Evolutionary conservation across 371 early-diverging fungal genomes (phyloP), one percentile per base, ranked within the genome.

Genomic region (Apophysomyces variabilis): DNA sequence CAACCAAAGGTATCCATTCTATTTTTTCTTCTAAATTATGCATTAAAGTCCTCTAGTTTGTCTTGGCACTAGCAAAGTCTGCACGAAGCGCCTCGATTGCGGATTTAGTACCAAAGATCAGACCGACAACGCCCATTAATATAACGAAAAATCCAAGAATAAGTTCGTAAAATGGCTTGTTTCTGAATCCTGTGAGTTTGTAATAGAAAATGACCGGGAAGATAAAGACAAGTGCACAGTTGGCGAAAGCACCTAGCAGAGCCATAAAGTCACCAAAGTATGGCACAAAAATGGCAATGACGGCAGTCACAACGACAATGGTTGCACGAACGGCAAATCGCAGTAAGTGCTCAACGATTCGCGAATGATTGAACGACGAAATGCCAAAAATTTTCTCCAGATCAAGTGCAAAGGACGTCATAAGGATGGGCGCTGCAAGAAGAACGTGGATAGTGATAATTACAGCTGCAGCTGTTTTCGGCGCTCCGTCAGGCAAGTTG

Each of bases 361-460:
- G 60, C 3, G 73, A 69, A 9, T 65, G 73, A 38, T 82, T 68
- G 38, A 67, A 71, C n/a, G 75, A 56, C 1, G 72, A 65, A 37
- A 82, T 79, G 4, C 62, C 58, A 61, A 89, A 61, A 46, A 85
- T 79, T 13, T 80, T 72, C 67, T 92, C 92, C 18, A 89, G 75
- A 67, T 92, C 91, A 18, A 89, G 69, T 38, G 93, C 87, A 63
- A 96, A 91, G 1, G 94, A 88, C 0, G 94, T 93, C 68, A 95
- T 71, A 60, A 94, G 77, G 26, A 95, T 85, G 7, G 95, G 96
- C 43, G 90, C 86, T 18, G 95, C 94, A 35, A 94, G 75, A 12
- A 95, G 68, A 26, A 95, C 90, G 65, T 95, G 95, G 16, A 89
- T 80, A 0, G 94, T 92, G 64, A 95, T 90, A 65, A 94, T 85